Percentiles rank a stretch among this genome's conserved stretches.
phyloP scores from a whole-genome alignment of 768 basidiomycete genomes.

The Lactarius psammicola region DNA sequence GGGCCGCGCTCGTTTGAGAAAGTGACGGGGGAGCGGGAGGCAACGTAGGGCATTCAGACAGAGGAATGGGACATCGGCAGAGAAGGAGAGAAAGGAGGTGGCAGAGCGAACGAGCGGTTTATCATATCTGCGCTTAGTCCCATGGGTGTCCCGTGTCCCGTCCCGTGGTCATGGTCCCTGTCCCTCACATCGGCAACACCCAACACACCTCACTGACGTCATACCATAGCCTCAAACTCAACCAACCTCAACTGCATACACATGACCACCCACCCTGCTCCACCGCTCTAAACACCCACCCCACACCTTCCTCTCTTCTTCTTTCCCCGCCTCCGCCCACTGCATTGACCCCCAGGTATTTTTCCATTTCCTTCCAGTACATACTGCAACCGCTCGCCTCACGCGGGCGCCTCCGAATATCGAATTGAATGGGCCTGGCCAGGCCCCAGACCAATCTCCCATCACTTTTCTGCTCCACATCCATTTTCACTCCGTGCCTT shows the following conservation, averaged over 20 bases:
- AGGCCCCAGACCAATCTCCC: conserved; percentile 5
- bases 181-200: neutral
- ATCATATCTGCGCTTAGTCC: conserved; percentile 22
- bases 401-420: conserved; percentile 3
- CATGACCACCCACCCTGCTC: neutral
- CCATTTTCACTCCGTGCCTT: conserved; percentile 16
- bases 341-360: neutral
- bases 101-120: neutral
- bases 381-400: neutral
- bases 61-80: conserved; percentile 10
- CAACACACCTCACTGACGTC: conserved; percentile 14
- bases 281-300: neutral
- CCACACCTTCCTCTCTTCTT: neutral
- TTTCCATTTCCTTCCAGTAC: neutral
- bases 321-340: neutral
- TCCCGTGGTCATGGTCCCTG: neutral
- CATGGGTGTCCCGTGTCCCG: neutral
- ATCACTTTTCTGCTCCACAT: conserved; percentile 16
- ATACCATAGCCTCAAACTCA: neutral
- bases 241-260: neutral
- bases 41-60: conserved; percentile 29
- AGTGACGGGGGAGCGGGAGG: conserved; percentile 23
- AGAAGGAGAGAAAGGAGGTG: neutral
- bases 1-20: conserved; percentile 27
- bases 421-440: conserved; percentile 7